Percentiles rank a stretch among this genome's conserved stretches.
These are phyloP conservation scores for Ceratocystis eucalypticola DNA, from an alignment of 2,329 filamentous ascomycete species.

Conservation along the genomic window DNA sequence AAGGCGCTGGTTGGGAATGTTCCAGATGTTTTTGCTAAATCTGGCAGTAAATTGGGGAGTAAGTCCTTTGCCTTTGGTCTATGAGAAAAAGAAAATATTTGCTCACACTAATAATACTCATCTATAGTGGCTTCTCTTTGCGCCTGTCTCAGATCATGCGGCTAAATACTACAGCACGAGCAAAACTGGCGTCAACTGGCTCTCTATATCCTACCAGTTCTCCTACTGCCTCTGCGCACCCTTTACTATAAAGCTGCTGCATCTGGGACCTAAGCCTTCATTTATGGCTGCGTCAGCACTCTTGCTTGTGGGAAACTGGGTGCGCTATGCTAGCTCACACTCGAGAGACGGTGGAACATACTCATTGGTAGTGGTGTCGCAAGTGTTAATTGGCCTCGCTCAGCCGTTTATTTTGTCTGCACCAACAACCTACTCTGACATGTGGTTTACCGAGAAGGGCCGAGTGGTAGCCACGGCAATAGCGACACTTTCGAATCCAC, in stretches of 20 bases:
- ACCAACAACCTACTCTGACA: slow-evolving; percentile 78
- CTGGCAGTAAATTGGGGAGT: slow-evolving; percentile 93
- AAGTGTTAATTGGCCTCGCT: slow-evolving; percentile 75
- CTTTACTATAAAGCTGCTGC: slow-evolving; percentile 60
- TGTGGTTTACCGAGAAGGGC: slow-evolving; percentile 72
- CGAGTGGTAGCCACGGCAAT: slow-evolving; percentile 79
- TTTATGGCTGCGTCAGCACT: slow-evolving; percentile 62
- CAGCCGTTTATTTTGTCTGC: slow-evolving; percentile 88
- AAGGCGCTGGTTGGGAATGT: slow-evolving; percentile 75
- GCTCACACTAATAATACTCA: slow-evolving; percentile 9
- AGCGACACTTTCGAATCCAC: slow-evolving; percentile 72
- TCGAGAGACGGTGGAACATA: slow-evolving; percentile 46
- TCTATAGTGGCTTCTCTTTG: slow-evolving; percentile 76
- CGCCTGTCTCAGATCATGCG: slow-evolving; percentile 62
- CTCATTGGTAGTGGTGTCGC: slow-evolving; percentile 73
- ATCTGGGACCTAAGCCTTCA: slow-evolving; percentile 64
- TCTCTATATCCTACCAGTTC: slow-evolving; percentile 77
- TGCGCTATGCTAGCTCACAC: slow-evolving; percentile 62
- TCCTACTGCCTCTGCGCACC: slow-evolving; percentile 65
- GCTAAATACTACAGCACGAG: slow-evolving; percentile 62
- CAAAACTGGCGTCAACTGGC: slow-evolving; percentile 77
- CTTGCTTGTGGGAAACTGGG: slow-evolving; percentile 75
- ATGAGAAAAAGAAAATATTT: neutral
- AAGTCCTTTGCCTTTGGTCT: slow-evolving; percentile 29
- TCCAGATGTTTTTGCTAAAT: slow-evolving; percentile 75